A percentile compares a stretch with the other conserved stretches of the same genome.
Evolutionary conservation across 768 basidiomycete species (phyloP).

Genomic region (Tulasnella sp.): DNA sequence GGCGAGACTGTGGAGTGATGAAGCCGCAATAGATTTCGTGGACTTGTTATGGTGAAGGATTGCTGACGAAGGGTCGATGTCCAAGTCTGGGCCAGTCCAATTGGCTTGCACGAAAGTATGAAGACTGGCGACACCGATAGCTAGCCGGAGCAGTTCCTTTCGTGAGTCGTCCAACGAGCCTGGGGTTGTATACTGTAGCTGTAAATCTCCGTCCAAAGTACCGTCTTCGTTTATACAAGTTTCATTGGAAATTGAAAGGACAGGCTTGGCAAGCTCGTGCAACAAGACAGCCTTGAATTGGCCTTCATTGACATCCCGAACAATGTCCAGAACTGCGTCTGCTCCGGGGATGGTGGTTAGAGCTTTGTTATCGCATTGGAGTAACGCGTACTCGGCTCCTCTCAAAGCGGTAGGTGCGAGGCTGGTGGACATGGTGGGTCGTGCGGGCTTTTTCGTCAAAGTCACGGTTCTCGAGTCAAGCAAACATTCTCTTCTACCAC

Average conservation of each 20-base stretch:
- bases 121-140: slow-evolving; percentile 71
- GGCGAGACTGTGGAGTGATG: slow-evolving; percentile 56
- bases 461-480: not conserved
- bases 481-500: not conserved
- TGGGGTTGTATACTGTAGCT: not conserved
- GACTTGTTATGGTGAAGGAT: slow-evolving; percentile 41
- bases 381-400: slow-evolving; percentile 25
- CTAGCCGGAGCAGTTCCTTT: slow-evolving; percentile 56
- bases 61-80: slow-evolving; percentile 47
- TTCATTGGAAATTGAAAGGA: slow-evolving; percentile 37
- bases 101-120: slow-evolving; percentile 91
- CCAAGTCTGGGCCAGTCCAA: slow-evolving; percentile 91
- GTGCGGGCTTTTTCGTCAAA: slow-evolving; percentile 3
- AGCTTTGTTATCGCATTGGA: slow-evolving; percentile 24
- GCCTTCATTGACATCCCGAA: slow-evolving; percentile 38
- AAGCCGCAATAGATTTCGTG: slow-evolving; percentile 39
- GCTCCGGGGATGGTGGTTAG: not conserved
- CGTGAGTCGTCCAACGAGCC: slow-evolving; percentile 34
- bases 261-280: slow-evolving; percentile 39
- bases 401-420: slow-evolving; percentile 6
- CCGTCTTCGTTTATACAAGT: not conserved
- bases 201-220: not conserved
- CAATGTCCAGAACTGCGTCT: slow-evolving; percentile 35
- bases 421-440: slow-evolving; percentile 17
- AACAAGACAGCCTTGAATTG: slow-evolving; percentile 42